phyloP scores from a whole-genome alignment of 2,329 filamentous ascomycete genomes.

The Dactylellina leptospora region DNA sequence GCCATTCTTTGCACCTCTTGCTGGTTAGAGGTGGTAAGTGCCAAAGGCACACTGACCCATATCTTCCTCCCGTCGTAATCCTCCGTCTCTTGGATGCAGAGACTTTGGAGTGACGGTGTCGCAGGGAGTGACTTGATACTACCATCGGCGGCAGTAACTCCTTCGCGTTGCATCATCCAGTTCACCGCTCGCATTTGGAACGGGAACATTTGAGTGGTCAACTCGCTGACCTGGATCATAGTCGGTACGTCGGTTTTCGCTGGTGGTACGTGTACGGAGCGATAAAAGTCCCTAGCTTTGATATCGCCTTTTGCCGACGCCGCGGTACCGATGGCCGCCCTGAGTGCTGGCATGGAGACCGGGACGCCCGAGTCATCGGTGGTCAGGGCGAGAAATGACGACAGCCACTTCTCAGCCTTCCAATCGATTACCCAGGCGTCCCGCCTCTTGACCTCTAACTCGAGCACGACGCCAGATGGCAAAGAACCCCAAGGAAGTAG shows the following conservation, averaged over 20 bases:
- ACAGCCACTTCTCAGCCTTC: slow-evolving; percentile 43
- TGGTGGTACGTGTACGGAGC: slow-evolving; percentile 51
- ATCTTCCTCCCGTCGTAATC: slow-evolving; percentile 61
- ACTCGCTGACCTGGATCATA: slow-evolving; percentile 53
- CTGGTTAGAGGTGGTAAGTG: slow-evolving; percentile 67
- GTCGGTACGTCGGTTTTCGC: slow-evolving; percentile 35
- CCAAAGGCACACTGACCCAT: slow-evolving; percentile 72
- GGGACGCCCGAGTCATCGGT: slow-evolving; percentile 1
- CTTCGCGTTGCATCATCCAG: slow-evolving; percentile 57
- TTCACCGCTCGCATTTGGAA: slow-evolving; percentile 56
- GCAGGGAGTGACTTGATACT: slow-evolving; percentile 6
- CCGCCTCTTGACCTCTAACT: slow-evolving; percentile 11
- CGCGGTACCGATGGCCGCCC: slow-evolving; percentile 19
- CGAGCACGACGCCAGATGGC: background rate
- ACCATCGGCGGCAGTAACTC: slow-evolving; percentile 33
- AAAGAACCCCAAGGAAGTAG: background rate
- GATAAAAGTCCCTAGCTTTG: slow-evolving; percentile 55
- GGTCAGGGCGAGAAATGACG: slow-evolving; percentile 39
- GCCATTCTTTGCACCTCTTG: slow-evolving; percentile 28
- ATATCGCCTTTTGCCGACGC: slow-evolving; percentile 28
- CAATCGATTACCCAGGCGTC: slow-evolving; percentile 47
- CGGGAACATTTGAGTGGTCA: slow-evolving; percentile 54
- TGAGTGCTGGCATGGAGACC: slow-evolving; percentile 23
- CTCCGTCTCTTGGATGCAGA: slow-evolving; percentile 55
- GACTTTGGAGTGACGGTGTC: slow-evolving; percentile 64